Evolutionary conservation across 2,329 filamentous ascomycete species (phyloP).

Genomic region (Aciculosporium take): DNA sequence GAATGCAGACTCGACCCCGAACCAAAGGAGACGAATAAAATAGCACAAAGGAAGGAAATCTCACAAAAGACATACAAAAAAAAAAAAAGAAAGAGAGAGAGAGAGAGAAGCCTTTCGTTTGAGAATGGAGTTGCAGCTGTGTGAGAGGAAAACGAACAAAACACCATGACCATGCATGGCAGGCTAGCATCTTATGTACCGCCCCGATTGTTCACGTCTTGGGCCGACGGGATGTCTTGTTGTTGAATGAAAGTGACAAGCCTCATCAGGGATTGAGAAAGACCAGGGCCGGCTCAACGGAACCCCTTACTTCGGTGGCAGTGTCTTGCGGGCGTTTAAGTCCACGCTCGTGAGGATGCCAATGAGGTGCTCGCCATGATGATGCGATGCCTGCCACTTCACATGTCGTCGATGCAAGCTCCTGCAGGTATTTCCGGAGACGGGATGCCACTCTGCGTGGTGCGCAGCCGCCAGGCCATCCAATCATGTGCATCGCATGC

Average conservation of each 20-base stretch:
- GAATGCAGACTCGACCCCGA: slow-evolving; percentile 12
- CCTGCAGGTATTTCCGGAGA: slow-evolving; percentile 8
- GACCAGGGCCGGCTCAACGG: too few relatives aligned
- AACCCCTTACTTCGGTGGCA: too few relatives aligned
- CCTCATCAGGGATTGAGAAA: too few relatives aligned
- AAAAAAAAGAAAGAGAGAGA: slow-evolving; percentile 3
- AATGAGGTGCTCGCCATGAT: neutral
- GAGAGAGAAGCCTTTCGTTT: slow-evolving; percentile 6
- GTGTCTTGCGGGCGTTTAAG: neutral
- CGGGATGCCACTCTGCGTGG: slow-evolving; percentile 9
- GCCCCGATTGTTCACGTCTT: neutral
- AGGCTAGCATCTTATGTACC: slow-evolving; percentile 2
- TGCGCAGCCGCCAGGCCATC: slow-evolving; percentile 12
- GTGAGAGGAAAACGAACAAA: slow-evolving; percentile 1
- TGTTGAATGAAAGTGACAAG: neutral
- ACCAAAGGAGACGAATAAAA: slow-evolving; percentile 12
- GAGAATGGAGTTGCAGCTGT: neutral
- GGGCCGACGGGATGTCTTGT: neutral
- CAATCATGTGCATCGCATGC: slow-evolving; percentile 9
- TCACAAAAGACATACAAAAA: too few relatives aligned
- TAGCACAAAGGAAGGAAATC: slow-evolving; percentile 6
- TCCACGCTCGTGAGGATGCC: neutral
- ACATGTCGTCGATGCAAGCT: neutral
- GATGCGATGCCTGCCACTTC: neutral
- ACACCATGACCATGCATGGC: neutral